Base-by-base conservation (phyloP, 495 filamentous ascomycete genomes). In the Staphylotrichum tortipilum region DNA sequence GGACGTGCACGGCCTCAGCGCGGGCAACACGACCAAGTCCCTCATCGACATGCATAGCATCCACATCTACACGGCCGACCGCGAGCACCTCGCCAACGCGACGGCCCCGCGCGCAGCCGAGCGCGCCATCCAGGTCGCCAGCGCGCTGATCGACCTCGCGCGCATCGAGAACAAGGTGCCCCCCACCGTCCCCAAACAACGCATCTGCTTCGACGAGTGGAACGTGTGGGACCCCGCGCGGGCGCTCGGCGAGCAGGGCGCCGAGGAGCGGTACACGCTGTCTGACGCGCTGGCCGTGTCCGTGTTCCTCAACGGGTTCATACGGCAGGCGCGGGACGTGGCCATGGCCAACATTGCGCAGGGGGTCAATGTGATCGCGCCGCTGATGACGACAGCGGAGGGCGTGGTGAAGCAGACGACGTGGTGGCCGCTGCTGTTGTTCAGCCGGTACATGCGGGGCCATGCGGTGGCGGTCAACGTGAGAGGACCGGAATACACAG, bases 121-220 rank as follows among this genome's bases (percentile, higher is more conserved):
- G 67, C 75, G 86, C 35, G 83, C 83, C 4, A 89, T 90, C 54
- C 72, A 86, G 60, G 83, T 85, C 43, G 72, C 82, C 0, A 78
- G 77, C 5, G 68, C 69, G 0, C 68, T 88, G 2, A 87, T 89
- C 53, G 84, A 89, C 59, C 77, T 89, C 7, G 85, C 85, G 0
- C 69, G 84, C 12, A 84, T 88, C 62, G 81, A 88, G 62, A 81
- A 80, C 54, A 60, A 62, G 2, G 77, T 86, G 2, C 68, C 81
- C 0, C 67, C 75, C 2, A 65, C 70, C 4, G 75, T 79, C 23
- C 76, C 76, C 11, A 65, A 72, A 10, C 81, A 78, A 12, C 83
- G 72, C 31, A 86, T 90, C 62, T 89, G 85, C 66, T 89, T 89
- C 61, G 86, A 90, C 62, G 85, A 89, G 64, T 89, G 86, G 85